phyloP scores from a whole-genome alignment of 352 stramenopile genomes.

The Pythium coloratum region DNA sequence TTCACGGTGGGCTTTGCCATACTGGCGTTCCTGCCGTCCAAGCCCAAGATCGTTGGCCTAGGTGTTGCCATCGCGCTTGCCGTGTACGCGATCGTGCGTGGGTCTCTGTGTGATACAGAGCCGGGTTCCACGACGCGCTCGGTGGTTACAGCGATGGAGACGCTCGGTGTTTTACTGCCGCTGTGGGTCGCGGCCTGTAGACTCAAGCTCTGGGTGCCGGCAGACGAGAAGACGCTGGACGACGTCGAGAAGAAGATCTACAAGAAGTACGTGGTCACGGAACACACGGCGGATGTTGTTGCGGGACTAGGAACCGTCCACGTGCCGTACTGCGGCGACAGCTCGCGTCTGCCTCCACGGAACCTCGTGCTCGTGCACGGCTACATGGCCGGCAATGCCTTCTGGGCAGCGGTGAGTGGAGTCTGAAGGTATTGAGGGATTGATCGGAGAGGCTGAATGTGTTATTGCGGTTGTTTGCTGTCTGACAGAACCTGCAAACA shows the following conservation, averaged over 20 bases:
- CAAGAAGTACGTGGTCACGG: conserved; percentile 56
- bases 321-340: conserved; percentile 71
- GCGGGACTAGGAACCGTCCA: conserved; percentile 73
- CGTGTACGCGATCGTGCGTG: conserved; percentile 51
- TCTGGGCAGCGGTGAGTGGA: conserved; percentile 63
- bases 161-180: conserved; percentile 48
- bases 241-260: conserved; percentile 70
- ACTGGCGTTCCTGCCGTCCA: conserved; percentile 32
- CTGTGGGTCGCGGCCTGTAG: conserved; percentile 53
- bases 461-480: too few relatives aligned
- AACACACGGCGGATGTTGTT: conserved; percentile 55
- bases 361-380: conserved; percentile 77
- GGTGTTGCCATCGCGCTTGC: conserved; percentile 1
- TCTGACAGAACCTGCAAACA: conserved; percentile 66
- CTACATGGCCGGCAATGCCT: conserved; percentile 75
- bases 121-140: conserved; percentile 31
- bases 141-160: conserved; percentile 39
- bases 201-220: conserved; percentile 55
- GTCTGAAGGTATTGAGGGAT: not conserved
- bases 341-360: conserved; percentile 44
- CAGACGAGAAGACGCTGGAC: conserved; percentile 48
- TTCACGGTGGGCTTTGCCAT: conserved; percentile 37
- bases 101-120: conserved; percentile 33
- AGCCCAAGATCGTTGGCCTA: conserved; percentile 25
- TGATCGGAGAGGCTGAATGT: not conserved